These are phyloP conservation scores for Cladosporium sp. DNA, from an alignment of 2,329 filamentous ascomycete genomes.

Conservation along the genomic window DNA sequence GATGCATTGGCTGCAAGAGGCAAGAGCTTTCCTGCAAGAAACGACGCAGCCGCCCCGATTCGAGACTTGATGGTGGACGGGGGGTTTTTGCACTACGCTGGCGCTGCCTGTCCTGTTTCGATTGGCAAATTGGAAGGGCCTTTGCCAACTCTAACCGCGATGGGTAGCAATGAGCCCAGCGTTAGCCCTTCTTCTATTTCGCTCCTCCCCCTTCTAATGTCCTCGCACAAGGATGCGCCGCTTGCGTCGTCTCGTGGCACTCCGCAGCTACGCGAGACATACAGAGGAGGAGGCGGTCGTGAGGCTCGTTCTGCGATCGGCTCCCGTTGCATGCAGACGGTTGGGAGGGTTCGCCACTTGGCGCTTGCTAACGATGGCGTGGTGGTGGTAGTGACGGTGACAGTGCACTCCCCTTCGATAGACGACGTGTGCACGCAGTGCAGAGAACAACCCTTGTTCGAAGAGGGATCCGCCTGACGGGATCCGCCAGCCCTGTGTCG, in stretches of 20 bases:
- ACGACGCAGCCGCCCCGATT: not conserved
- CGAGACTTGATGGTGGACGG: too few relatives aligned
- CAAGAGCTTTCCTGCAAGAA: conserved; percentile 4
- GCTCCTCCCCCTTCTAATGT: not conserved
- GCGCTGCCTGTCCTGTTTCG: not conserved
- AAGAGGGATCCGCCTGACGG: conserved; percentile 13
- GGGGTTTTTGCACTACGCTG: not conserved
- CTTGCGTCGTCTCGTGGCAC: conserved; percentile 15
- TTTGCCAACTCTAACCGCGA: not conserved
- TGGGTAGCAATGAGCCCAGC: too few relatives aligned
- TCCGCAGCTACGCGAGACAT: conserved; percentile 14
- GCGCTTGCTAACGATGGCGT: not conserved
- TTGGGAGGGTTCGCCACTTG: not conserved
- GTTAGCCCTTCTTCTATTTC: not conserved
- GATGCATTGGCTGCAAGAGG: conserved; percentile 8
- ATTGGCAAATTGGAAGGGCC: not conserved
- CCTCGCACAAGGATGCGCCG: conserved; percentile 6
- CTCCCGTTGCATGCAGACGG: conserved; percentile 6
- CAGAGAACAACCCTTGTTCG: conserved; percentile 10
- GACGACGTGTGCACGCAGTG: not conserved
- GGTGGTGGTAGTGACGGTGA: not conserved
- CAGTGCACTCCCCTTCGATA: not conserved
- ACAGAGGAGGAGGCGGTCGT: not conserved
- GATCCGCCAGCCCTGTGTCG: conserved; percentile 17
- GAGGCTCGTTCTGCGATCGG: conserved; percentile 11